Base-by-base conservation (phyloP, 495 filamentous ascomycete species). In the Xylaria acuta region DNA sequence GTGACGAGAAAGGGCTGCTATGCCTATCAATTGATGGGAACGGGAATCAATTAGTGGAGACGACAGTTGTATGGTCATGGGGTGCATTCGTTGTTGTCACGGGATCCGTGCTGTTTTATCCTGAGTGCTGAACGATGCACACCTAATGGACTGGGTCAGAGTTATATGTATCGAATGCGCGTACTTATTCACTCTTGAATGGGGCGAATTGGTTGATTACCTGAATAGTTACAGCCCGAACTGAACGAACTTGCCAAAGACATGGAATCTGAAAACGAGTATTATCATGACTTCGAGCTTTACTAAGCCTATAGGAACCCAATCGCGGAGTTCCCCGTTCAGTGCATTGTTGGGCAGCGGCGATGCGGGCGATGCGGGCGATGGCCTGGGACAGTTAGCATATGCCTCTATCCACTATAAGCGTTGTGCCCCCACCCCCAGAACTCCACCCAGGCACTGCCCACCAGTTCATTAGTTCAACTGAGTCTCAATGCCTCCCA, bases 51-150 rank as follows among this genome's bases (percentile, higher is more conserved):
- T 27, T 14, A 41, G 68, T 70, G 56, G 68, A 32, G 67, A 40
- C 43, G 25, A 22, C 38, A 45, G 65, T 4, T 22, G 53, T 34
- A 43, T n/a, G 51, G 68, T 70, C 68, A 70, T 59, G 68, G 45
- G 68, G 54, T 56, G 45, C 32, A 32, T 64, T 20, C 8, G 56
- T n/a, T 64, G 59, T 32, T 41, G 68, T 70, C 68, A 70, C 59
- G 68, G 47, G 68, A 70, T 70, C 32, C 60, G 32, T 40, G 27
- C 5, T 20, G n/a, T 41, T 41, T 70, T 30, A 43, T 64, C 12
- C 36, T 25, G 32, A 16, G 18, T 27, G 20, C 58, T 4, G 9
- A 22, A 20, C 32, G 18, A 60, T n/a, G n/a, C n/a, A n/a, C n/a
- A n/a, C n/a, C n/a, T n/a, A n/a, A n/a, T n/a, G n/a, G n/a, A n/a